phyloP scores from a whole-genome alignment of 345 rosid genomes.

The Schrenkiella parvula region DNA sequence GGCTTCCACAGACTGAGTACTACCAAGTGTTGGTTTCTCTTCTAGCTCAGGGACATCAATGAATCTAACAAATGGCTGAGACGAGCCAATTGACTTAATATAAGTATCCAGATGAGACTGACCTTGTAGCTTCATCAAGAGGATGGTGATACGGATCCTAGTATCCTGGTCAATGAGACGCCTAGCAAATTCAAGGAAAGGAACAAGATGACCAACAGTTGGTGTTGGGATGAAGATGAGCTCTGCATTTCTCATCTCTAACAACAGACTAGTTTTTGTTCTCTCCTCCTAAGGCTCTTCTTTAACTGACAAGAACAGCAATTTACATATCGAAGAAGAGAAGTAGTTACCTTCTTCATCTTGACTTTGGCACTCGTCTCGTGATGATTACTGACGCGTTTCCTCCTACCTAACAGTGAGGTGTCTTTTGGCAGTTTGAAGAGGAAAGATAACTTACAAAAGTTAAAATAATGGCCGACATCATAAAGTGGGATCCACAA shows the following conservation, averaged over 20 bases:
- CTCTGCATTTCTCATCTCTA: conserved; percentile 18
- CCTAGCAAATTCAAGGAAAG: conserved; percentile 45
- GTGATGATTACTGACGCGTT: background rate
- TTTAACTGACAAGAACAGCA: background rate
- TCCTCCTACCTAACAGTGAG: conserved; percentile 11
- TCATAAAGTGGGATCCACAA: conserved; percentile 14
- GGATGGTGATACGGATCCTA: conserved; percentile 34
- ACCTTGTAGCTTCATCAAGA: conserved; percentile 30
- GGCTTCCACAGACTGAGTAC: conserved; percentile 20
- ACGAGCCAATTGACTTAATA: conserved; percentile 23
- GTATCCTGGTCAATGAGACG: conserved; percentile 40
- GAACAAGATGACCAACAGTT: conserved; percentile 43
- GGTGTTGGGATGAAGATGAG: conserved; percentile 34
- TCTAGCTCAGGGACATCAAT: conserved; percentile 30
- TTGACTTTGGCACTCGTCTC: background rate
- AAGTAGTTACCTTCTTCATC: background rate
- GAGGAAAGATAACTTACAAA: background rate
- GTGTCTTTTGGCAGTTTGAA: conserved; percentile 10
- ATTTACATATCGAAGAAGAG: conserved; percentile 7
- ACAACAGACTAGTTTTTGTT: background rate
- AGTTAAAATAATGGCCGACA: background rate
- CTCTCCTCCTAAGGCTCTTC: background rate
- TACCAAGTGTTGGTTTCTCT: conserved; percentile 5
- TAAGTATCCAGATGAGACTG: conserved; percentile 26
- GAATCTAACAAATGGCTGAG: conserved; percentile 26